A percentile compares a stretch with the other conserved stretches of the same genome.
phyloP scores from a whole-genome alignment of 306 rosid species.

The Casuarina cunninghamiana region DNA sequence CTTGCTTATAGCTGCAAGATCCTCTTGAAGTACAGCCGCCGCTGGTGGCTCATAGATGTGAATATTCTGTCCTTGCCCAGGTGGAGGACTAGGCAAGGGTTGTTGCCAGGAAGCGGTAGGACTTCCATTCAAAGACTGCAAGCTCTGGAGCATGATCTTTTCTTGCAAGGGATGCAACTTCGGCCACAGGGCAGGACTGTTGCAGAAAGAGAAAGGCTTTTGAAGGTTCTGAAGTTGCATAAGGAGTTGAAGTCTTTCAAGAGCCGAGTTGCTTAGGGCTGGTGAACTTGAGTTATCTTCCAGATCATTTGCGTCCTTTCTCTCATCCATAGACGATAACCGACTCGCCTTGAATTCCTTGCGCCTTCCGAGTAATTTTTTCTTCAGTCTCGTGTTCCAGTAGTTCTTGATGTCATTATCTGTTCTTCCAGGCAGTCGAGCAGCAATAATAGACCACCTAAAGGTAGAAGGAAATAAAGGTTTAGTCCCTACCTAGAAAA shows the following conservation, averaged over 20 bases:
- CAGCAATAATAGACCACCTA: conserved; percentile 99
- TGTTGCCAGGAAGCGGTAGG: conserved; percentile 38
- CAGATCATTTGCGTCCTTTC: conserved; percentile 33
- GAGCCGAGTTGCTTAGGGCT: conserved; percentile 69
- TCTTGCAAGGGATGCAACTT: conserved; percentile 79
- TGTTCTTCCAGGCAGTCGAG: conserved; percentile 97
- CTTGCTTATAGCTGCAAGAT: conserved; percentile 23
- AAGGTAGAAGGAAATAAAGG: conserved; percentile 17
- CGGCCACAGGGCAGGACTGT: conserved; percentile 74
- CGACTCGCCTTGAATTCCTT: conserved; percentile 50
- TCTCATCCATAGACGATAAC: conserved; percentile 15
- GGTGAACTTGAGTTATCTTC: conserved; percentile 40
- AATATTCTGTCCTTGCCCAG: conserved; percentile 25
- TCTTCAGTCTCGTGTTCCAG: conserved; percentile 95
- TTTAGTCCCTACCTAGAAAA: conserved; percentile 29
- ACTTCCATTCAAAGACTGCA: conserved; percentile 43
- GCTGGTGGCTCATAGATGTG: conserved; percentile 25
- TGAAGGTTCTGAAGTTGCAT: conserved; percentile 90
- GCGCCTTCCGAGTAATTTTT: conserved; percentile 83
- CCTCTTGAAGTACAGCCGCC: conserved; percentile 23
- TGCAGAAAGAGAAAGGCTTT: conserved; percentile 70
- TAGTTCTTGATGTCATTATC: conserved; percentile 97
- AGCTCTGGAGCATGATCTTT: conserved; percentile 57
- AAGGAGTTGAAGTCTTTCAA: conserved; percentile 94
- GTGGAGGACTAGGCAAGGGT: conserved; percentile 26